Base-by-base conservation (phyloP, 225 moss, liverwort and hornwort species). In the Lunularia cruciata region DNA sequence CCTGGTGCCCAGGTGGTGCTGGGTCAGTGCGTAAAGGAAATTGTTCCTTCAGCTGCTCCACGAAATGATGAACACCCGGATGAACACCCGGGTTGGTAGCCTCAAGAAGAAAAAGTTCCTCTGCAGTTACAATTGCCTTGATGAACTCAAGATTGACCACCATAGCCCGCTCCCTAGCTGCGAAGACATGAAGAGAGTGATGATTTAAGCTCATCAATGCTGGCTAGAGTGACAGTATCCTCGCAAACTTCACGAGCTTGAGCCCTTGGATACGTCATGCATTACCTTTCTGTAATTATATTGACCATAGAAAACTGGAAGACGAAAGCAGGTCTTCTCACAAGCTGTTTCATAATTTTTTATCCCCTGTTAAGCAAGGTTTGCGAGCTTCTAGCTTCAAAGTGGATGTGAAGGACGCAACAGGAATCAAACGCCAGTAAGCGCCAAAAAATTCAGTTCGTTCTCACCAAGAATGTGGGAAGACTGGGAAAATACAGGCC, bases 141-240 rank as follows among this genome's bases (percentile, higher is more conserved):
- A 99, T 86, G 63, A 91, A 99, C 78, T 99, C 98, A 60, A 99
- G 84, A 78, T 99, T 99, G 64, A 99, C 93, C 65, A 99, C 93
- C 88, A 99, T 99, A 35, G 93, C 89, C 15, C 86, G 84, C 74
- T 99, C 98, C 73, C 98, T 86, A 36, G 93, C 98, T 98, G 86
- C 25, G 26, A 14, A 75, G 20, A 72, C 38, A 40, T 23, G 30
- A 51, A 51, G 48, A 49, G 22, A 32, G 48, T 6, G 31, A 28
- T 27, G 11, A 64, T 27, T 45, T 46, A 39, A 47, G 28, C 45
- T 47, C 18, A 19, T 45, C 14, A 64, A 46, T 46, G 28, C 13
- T 47, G n/a, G n/a, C n/a, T n/a, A n/a, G n/a, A n/a, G n/a, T n/a
- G n/a, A n/a, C n/a, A n/a, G n/a, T n/a, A n/a, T n/a, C n/a, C n/a